phyloP scores from a whole-genome alignment of 805 yeast species.

The Wickerhamia fluorescens region DNA sequence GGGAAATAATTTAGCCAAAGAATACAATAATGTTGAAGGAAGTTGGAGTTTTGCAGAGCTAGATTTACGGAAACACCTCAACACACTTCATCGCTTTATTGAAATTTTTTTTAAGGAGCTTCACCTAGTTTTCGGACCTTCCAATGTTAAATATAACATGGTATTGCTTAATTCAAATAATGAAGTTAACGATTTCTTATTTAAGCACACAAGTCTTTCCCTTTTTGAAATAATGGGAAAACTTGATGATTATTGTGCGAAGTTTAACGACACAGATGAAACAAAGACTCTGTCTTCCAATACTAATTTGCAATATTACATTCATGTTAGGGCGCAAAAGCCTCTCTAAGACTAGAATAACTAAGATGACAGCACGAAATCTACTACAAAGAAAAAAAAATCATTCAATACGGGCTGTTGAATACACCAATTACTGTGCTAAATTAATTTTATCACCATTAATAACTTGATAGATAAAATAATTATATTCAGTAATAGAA shows the following conservation, averaged over 20 bases:
- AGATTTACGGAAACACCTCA: slow-evolving; percentile 7
- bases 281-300: slow-evolving; percentile 6
- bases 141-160: slow-evolving; percentile 23
- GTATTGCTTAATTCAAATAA: slow-evolving; percentile 21
- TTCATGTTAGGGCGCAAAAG: slow-evolving; percentile 22
- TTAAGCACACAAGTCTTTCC: slow-evolving; percentile 20
- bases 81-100: slow-evolving; percentile 20
- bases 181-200: slow-evolving; percentile 25
- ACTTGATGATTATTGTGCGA: slow-evolving; percentile 19
- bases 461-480: too few species aligned
- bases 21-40: background rate
- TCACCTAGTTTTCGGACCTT: slow-evolving; percentile 23
- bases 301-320: slow-evolving; percentile 13
- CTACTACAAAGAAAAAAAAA: background rate
- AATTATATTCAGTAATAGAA: too few species aligned
- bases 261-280: slow-evolving; percentile 10
- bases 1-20: background rate
- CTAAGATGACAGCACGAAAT: too few species aligned
- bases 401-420: too few species aligned
- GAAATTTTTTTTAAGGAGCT: slow-evolving; percentile 17
- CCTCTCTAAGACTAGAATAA: background rate
- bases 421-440: too few species aligned
- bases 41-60: slow-evolving; percentile 7
- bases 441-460: too few species aligned
- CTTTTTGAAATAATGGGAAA: slow-evolving; percentile 29